Evolutionary conservation across 2,329 filamentous ascomycete genomes (phyloP).

Genomic region (Cladosporium velox): DNA sequence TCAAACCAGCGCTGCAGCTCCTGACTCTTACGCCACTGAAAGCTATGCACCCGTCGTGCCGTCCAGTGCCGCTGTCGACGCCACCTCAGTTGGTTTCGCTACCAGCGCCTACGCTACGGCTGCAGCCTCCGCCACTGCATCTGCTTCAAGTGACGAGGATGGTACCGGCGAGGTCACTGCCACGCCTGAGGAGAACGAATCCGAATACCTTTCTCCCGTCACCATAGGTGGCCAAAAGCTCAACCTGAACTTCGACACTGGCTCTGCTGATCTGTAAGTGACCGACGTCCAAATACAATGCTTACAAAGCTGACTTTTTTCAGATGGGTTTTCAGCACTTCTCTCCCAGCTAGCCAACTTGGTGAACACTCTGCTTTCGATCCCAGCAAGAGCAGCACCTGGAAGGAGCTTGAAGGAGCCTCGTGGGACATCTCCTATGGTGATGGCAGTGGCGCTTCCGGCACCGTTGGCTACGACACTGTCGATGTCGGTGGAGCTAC

Average conservation of each 20-base stretch:
- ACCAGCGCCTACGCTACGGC: slow-evolving; percentile 22
- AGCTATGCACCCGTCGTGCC: neutral
- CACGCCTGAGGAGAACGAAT: slow-evolving; percentile 65
- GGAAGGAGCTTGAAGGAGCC: slow-evolving; percentile 50
- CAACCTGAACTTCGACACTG: slow-evolving; percentile 74
- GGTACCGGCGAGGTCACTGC: slow-evolving; percentile 56
- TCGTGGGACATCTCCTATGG: slow-evolving; percentile 69
- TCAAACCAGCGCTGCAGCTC: neutral
- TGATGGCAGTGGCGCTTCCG: slow-evolving; percentile 64
- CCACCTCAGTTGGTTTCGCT: slow-evolving; percentile 16
- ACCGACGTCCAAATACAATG: neutral
- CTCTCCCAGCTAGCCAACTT: slow-evolving; percentile 50
- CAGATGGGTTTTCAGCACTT: slow-evolving; percentile 70
- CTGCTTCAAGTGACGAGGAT: slow-evolving; percentile 21
- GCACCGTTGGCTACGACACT: slow-evolving; percentile 67
- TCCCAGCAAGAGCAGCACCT: slow-evolving; percentile 54
- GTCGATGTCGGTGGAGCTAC: slow-evolving; percentile 68
- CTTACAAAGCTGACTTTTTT: neutral
- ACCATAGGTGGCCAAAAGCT: slow-evolving; percentile 69
- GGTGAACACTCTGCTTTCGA: slow-evolving; percentile 59
- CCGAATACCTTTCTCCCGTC: slow-evolving; percentile 70
- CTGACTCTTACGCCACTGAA: neutral
- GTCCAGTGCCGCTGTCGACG: slow-evolving; percentile 2
- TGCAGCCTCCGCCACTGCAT: slow-evolving; percentile 21
- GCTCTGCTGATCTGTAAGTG: slow-evolving; percentile 68